Percentiles rank a stretch among this genome's conserved stretches.
These are phyloP conservation scores for Trichothecium roseum DNA, from an alignment of 2,329 filamentous ascomycete species.

Conservation along the genomic window DNA sequence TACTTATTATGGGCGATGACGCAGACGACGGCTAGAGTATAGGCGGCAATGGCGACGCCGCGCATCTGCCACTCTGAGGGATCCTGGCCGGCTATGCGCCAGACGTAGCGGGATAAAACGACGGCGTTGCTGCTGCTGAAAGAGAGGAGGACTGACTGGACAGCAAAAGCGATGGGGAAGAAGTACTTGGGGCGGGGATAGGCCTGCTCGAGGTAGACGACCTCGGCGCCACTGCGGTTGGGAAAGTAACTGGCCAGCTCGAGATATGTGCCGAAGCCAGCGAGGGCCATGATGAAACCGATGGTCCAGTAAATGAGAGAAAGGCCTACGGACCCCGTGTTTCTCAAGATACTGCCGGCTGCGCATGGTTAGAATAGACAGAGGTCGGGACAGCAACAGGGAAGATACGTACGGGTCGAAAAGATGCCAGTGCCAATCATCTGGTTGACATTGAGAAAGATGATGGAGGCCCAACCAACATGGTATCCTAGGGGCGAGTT, in stretches of 20 bases:
- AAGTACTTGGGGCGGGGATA: conserved; percentile 55
- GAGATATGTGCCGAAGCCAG: conserved; percentile 48
- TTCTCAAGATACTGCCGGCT: conserved; percentile 48
- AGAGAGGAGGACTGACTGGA: conserved; percentile 51
- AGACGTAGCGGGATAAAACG: conserved; percentile 54
- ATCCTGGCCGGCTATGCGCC: conserved; percentile 37
- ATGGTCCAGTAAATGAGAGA: conserved; percentile 55
- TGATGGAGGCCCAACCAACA: conserved; percentile 43
- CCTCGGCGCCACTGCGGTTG: conserved; percentile 54
- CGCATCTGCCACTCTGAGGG: conserved; percentile 55
- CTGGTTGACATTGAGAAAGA: conserved; percentile 50
- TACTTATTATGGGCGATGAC: conserved; percentile 45
- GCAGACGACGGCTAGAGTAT: conserved; percentile 46
- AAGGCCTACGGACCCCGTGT: conserved; percentile 52
- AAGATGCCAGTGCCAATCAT: conserved; percentile 58
- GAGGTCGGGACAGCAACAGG: not conserved
- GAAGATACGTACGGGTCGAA: conserved; percentile 43
- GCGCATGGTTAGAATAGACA: not conserved
- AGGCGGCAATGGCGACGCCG: conserved; percentile 54
- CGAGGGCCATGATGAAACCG: conserved; percentile 46
- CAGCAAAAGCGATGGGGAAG: conserved; percentile 53
- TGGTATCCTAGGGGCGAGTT: conserved; percentile 49
- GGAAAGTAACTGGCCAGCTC: conserved; percentile 57
- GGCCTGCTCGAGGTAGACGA: conserved; percentile 59
- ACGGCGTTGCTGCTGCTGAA: conserved; percentile 58